Percentiles rank a stretch among this genome's conserved stretches.
Evolutionary conservation across 805 yeast species (phyloP).

Genomic region (Candida nitratophila): DNA sequence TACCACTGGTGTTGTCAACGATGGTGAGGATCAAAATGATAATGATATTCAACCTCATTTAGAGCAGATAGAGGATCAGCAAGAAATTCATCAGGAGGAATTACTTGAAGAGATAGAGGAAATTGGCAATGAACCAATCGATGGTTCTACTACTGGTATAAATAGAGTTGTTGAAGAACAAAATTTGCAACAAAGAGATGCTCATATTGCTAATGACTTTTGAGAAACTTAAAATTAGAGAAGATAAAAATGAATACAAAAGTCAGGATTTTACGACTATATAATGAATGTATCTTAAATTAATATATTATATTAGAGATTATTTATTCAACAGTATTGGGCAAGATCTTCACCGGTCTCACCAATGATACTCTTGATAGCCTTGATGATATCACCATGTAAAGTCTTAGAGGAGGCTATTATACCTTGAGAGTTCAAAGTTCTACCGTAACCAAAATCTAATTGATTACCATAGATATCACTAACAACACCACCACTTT

Average conservation of each 20-base stretch:
- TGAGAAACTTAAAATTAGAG: background rate
- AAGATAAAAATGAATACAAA: no score
- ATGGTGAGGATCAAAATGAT: background rate
- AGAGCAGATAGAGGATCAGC: background rate
- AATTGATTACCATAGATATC: slow-evolving; percentile 72
- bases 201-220: background rate
- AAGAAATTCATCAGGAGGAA: background rate
- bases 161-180: background rate
- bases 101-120: background rate
- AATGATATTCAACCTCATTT: background rate
- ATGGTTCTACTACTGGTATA: background rate
- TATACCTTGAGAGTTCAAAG: slow-evolving; percentile 81
- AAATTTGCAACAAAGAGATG: background rate
- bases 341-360: slow-evolving; percentile 25
- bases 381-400: slow-evolving; percentile 41
- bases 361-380: slow-evolving; percentile 33
- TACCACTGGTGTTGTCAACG: no score
- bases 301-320: background rate
- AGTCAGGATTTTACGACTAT: no score
- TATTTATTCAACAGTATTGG: slow-evolving; percentile 11
- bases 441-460: slow-evolving; percentile 83
- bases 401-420: slow-evolving; percentile 63
- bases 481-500: slow-evolving; percentile 87
- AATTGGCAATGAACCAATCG: background rate
- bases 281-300: background rate